Conservation (phyloP, 208 protist species). For the Trypanosoma boissoni region DNA sequence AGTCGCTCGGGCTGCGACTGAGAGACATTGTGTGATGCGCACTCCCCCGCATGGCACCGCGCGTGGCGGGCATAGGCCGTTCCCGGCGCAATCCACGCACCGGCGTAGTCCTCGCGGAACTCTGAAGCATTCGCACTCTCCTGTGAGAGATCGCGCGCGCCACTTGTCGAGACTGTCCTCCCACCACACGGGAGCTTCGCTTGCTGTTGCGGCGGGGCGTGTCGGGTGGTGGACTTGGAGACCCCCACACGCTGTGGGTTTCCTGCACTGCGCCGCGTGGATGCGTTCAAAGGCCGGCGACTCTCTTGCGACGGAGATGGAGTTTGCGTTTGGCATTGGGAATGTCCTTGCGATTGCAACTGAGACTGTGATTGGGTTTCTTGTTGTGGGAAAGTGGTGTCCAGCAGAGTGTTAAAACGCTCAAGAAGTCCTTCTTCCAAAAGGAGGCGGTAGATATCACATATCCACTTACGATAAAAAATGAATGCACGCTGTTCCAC, state of each 20-base stretch:
- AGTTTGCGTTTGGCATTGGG: too few relatives aligned
- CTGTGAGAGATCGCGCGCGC: neutral
- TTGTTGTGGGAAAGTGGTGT: conserved; percentile 30
- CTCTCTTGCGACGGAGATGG: too few relatives aligned
- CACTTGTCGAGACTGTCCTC: too few relatives aligned
- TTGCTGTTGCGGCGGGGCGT: too few relatives aligned
- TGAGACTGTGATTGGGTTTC: neutral
- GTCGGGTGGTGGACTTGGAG: too few relatives aligned
- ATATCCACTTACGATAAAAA: conserved; percentile 85
- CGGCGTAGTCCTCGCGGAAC: neutral
- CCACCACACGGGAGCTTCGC: too few relatives aligned
- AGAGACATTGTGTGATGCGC: neutral
- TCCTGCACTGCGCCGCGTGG: too few relatives aligned
- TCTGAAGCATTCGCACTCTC: neutral
- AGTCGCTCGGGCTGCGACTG: too few relatives aligned
- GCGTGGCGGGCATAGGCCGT: conserved; percentile 15
- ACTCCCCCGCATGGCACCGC: neutral
- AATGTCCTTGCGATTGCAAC: too few relatives aligned
- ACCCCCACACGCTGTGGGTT: too few relatives aligned
- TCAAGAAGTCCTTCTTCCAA: conserved; percentile 58
- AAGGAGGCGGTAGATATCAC: conserved; percentile 73
- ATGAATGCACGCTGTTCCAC: conserved; percentile 47
- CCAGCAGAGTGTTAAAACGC: conserved; percentile 33
- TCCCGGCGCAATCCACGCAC: conserved; percentile 18
- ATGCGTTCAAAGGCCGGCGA: too few relatives aligned